phyloP scores from a whole-genome alignment of 2,329 filamentous ascomycete species.

The Lachnum nothofagi region DNA sequence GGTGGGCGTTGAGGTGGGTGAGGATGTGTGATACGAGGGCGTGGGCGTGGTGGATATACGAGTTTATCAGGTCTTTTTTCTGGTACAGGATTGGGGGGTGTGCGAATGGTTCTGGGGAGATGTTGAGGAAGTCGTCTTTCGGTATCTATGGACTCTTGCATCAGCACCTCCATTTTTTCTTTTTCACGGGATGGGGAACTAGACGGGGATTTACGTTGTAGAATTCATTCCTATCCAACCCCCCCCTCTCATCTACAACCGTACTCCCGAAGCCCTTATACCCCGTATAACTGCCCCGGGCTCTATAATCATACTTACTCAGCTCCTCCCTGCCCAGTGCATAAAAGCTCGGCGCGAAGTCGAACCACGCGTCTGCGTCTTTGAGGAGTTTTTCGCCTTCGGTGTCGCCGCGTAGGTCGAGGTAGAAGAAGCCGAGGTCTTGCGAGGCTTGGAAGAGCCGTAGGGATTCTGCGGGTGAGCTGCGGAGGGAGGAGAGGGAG shows the following conservation, averaged over 20 bases:
- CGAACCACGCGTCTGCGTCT: conserved; percentile 21
- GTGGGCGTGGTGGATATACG: conserved; percentile 22
- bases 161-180: neutral
- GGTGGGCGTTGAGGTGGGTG: conserved; percentile 23
- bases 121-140: conserved; percentile 28
- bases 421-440: conserved; percentile 28
- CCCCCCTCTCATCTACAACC: conserved; percentile 25
- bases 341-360: conserved; percentile 21
- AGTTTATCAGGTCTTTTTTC: conserved; percentile 13
- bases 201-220: conserved; percentile 23
- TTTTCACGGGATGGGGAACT: neutral
- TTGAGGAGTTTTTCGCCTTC: conserved; percentile 21
- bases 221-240: conserved; percentile 28
- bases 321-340: conserved; percentile 47
- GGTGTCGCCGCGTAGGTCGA: conserved; percentile 20
- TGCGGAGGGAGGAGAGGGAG: neutral
- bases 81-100: conserved; percentile 24
- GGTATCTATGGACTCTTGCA: conserved; percentile 15
- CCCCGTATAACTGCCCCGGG: conserved; percentile 22
- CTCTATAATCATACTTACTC: conserved; percentile 47
- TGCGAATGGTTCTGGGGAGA: conserved; percentile 16
- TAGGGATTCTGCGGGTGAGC: conserved; percentile 8
- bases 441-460: conserved; percentile 21
- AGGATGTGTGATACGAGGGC: conserved; percentile 22
- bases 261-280: conserved; percentile 25